These are phyloP conservation scores for Rhodofomes roseus DNA, from an alignment of 1,284 basidiomycete species.

Conservation along the genomic window DNA sequence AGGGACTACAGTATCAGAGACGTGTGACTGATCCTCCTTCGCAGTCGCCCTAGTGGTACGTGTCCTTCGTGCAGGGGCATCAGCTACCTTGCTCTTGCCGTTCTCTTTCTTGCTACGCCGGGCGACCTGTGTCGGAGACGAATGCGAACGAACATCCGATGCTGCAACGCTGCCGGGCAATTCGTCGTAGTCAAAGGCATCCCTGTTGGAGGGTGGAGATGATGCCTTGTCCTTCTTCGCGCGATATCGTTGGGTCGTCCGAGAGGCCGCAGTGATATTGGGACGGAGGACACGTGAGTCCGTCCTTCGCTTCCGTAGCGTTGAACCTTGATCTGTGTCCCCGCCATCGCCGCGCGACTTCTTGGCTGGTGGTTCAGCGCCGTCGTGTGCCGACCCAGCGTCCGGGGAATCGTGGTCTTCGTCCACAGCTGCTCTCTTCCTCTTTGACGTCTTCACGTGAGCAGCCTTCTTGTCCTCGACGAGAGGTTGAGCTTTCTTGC, in stretches of 20 bases:
- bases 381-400: neutral
- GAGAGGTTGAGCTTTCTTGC: conserved; percentile 15
- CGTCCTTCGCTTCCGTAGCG: conserved; percentile 5
- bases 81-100: neutral
- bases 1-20: neutral
- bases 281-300: conserved; percentile 15
- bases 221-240: conserved; percentile 19
- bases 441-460: conserved; percentile 9
- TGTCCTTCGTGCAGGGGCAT: neutral
- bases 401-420: neutral
- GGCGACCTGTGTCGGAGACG: neutral
- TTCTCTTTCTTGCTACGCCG: neutral
- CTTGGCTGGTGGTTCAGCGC: neutral
- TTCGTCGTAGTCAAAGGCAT: conserved; percentile 23
- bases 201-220: conserved; percentile 6
- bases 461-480: neutral
- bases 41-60: neutral
- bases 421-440: conserved; percentile 9
- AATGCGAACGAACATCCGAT: neutral
- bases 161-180: conserved; percentile 15
- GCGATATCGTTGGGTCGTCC: conserved; percentile 20
- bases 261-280: conserved; percentile 9
- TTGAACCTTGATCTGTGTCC: neutral
- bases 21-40: neutral
- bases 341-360: neutral